Evolutionary conservation across 371 early-diverging fungal species (phyloP).

Genomic region (Apophysomyces trapeziformis): DNA sequence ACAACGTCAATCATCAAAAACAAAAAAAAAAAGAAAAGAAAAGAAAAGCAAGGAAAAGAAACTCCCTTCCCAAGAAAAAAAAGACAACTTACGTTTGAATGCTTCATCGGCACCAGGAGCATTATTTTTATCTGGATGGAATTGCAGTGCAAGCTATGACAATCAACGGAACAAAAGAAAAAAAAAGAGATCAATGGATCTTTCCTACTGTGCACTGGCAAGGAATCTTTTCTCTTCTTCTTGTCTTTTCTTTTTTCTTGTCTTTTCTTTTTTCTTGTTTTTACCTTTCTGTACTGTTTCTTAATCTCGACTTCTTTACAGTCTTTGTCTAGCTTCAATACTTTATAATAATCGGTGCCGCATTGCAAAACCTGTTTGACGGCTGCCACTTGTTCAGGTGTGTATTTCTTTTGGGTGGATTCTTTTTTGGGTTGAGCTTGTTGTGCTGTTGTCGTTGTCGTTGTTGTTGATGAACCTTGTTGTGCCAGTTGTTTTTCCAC

Average conservation of each 20-base stretch:
- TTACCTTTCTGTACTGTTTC: conserved; percentile 95
- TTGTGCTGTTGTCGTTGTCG: conserved; percentile 22
- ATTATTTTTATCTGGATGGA: conserved; percentile 97
- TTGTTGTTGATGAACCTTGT: conserved; percentile 19
- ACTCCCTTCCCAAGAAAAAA: no score
- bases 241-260: conserved; percentile 59
- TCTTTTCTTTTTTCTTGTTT: conserved; percentile 70
- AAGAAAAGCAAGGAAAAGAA: no score
- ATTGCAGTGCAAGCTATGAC: conserved; percentile 86
- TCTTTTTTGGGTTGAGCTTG: conserved; percentile 11
- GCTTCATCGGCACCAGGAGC: conserved; percentile 98
- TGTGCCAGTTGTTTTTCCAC: conserved; percentile 42
- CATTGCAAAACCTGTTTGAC: conserved; percentile 76
- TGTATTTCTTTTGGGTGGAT: conserved; percentile 62
- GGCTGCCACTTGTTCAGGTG: conserved; percentile 79
- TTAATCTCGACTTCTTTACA: conserved; percentile 91
- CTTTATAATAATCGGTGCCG: conserved; percentile 85
- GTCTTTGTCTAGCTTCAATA: conserved; percentile 83
- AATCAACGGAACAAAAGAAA: background rate
- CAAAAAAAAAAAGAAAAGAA: no score
- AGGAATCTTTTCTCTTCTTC: background rate
- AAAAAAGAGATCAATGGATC: no score
- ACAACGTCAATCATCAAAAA: no score
- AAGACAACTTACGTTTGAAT: conserved; percentile 76
- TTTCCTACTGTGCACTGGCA: background rate